phyloP scores from a whole-genome alignment of 345 rosid species.

The Brassica rapa region DNA sequence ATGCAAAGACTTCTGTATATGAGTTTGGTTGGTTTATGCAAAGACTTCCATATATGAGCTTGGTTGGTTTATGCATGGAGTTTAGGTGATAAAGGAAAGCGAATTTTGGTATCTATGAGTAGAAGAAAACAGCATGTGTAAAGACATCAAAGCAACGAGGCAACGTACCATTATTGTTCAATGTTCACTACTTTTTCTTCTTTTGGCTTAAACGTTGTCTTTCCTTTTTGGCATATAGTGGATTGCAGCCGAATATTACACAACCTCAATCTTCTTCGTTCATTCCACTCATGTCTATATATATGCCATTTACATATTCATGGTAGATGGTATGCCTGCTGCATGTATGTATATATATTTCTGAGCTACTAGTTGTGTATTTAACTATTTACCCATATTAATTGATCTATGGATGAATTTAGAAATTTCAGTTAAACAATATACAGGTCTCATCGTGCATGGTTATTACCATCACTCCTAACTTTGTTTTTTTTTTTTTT shows the following conservation, averaged over 20 bases:
- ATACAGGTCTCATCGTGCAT: background rate
- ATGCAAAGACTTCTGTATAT: too few relatives aligned
- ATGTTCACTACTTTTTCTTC: slow-evolving; percentile 8
- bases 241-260: slow-evolving; percentile 36
- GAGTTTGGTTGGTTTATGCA: too few relatives aligned
- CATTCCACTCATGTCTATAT: slow-evolving; percentile 11
- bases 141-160: slow-evolving; percentile 38
- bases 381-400: background rate
- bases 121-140: slow-evolving; percentile 35
- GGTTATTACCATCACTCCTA: background rate
- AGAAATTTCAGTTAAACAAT: background rate
- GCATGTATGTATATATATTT: background rate
- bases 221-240: slow-evolving; percentile 39
- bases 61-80: too few relatives aligned
- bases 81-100: too few relatives aligned
- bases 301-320: background rate
- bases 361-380: background rate
- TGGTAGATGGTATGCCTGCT: background rate
- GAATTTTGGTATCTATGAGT: background rate
- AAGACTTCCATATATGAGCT: too few relatives aligned
- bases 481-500: too few relatives aligned
- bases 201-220: slow-evolving; percentile 31
- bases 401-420: background rate
- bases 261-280: slow-evolving; percentile 3
- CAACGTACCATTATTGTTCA: slow-evolving; percentile 26